Conservation (phyloP, 2,329 filamentous ascomycete genomes). For the Sclerotinia trifoliorum region DNA sequence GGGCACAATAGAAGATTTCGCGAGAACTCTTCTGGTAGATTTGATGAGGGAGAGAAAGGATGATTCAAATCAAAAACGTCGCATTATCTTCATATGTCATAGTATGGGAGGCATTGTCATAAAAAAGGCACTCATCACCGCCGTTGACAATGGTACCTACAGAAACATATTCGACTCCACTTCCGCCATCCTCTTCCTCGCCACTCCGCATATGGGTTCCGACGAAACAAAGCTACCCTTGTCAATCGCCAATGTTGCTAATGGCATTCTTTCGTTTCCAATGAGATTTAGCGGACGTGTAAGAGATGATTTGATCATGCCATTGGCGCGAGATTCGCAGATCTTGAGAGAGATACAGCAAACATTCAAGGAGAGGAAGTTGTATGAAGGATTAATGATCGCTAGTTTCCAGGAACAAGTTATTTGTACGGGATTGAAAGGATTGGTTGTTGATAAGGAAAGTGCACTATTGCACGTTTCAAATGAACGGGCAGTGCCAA, state of each 20-base stretch:
- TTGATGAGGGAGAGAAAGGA: conserved; percentile 7
- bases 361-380: conserved; percentile 24
- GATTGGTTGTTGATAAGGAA: conserved; percentile 20
- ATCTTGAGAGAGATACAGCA: conserved; percentile 22
- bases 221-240: conserved; percentile 27
- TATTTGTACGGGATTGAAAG: not conserved
- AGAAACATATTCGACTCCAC: conserved; percentile 32
- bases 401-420: not conserved
- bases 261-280: not conserved
- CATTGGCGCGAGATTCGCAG: conserved; percentile 23
- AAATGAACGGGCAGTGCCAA: conserved; percentile 12
- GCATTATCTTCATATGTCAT: conserved; percentile 31
- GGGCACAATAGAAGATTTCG: conserved; percentile 26
- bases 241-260: conserved; percentile 5
- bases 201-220: conserved; percentile 43
- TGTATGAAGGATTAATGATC: not conserved
- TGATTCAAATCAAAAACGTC: conserved; percentile 17
- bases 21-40: conserved; percentile 24
- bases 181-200: conserved; percentile 42
- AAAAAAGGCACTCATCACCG: conserved; percentile 28
- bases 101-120: conserved; percentile 33
- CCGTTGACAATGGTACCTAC: conserved; percentile 26
- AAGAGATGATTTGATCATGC: conserved; percentile 24
- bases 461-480: conserved; percentile 18
- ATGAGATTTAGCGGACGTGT: conserved; percentile 1